Base-by-base conservation (phyloP, 768 basidiomycete genomes). In the Lactarius psammicola region DNA sequence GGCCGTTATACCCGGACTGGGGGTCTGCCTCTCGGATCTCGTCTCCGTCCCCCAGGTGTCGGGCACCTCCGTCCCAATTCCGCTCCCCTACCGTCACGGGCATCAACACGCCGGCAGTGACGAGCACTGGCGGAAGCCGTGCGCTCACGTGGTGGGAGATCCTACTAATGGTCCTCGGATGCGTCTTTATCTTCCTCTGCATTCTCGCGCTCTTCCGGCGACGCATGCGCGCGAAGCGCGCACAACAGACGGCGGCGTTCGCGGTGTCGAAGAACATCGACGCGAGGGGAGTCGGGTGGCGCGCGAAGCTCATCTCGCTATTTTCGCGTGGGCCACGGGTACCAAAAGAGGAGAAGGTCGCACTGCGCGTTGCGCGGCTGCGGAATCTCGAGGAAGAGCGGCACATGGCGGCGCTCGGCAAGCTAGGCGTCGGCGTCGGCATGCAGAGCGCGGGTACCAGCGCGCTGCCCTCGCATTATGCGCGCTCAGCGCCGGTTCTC, bases 101-200 rank as follows among this genome's bases (percentile, higher is more conserved):
- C 31, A 74, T 87, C 65, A 73, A 81, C 51, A 76, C 81, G n/a
- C 87, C 89, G 0, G 81, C 80, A 2, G 65, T 70, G 6, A 71
- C 75, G 33, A 60, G 68, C 7, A 23, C 55, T 11, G 30, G 58
- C 2, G 69, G 62, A 5, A 66, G 62, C 26, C 79, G 77, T 31
- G 70, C 79, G 28, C 77, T 92, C 10, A 77, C 78, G 65, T 93
- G 92, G 91, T 93, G 91, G 90, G 81, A 94, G 77, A 92, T 93
- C 69, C 78, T 93, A 63, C 82, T 93, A 62, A 93, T 93, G 89
- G 80, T 87, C 0, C 83, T 92, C 42, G 90, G 92, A 11, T 89
- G 88, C 72, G 87, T 87, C 18, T 89, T 93, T 76, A 87, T 93
- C 75, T 86, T 91, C 73, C 63, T 92, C 49, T 74, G 84, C 55